Conservation (phyloP, 192 early-diverging fungal genomes). For the Linnemannia zychae region DNA sequence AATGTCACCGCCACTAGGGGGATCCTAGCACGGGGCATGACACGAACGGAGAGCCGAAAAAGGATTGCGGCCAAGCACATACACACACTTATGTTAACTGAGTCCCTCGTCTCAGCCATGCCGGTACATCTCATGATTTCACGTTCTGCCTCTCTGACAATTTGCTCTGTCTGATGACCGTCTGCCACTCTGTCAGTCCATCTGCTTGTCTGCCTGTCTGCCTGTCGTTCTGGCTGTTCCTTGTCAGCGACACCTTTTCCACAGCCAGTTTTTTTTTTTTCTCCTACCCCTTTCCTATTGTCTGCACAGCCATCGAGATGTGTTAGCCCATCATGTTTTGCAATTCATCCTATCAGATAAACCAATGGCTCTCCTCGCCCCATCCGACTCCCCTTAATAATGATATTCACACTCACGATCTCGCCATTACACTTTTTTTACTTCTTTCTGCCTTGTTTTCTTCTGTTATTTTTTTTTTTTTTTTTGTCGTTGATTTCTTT, state of each 20-base stretch:
- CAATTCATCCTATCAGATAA: neutral
- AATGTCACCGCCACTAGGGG: neutral
- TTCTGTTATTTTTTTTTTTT: neutral
- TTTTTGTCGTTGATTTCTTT: neutral
- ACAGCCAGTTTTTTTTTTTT: neutral
- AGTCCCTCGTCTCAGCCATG: neutral
- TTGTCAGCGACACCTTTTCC: neutral
- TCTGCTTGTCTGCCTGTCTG: too few relatives aligned
- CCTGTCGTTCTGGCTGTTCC: constrained; percentile 3
- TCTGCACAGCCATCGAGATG: constrained; percentile 3
- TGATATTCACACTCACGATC: neutral
- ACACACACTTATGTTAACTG: neutral
- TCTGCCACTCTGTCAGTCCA: too few relatives aligned
- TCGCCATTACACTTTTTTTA: neutral
- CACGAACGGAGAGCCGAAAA: neutral
- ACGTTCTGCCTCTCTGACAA: neutral
- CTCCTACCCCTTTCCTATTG: neutral
- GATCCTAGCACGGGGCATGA: neutral
- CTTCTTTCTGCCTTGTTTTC: neutral
- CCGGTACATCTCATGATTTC: constrained; percentile 1
- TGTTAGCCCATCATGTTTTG: constrained; percentile 7
- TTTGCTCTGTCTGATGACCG: neutral
- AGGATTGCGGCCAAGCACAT: neutral
- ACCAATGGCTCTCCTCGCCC: neutral
- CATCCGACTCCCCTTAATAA: neutral